Base-by-base conservation (phyloP, 768 basidiomycete genomes). In the Termitomyces sp. region DNA sequence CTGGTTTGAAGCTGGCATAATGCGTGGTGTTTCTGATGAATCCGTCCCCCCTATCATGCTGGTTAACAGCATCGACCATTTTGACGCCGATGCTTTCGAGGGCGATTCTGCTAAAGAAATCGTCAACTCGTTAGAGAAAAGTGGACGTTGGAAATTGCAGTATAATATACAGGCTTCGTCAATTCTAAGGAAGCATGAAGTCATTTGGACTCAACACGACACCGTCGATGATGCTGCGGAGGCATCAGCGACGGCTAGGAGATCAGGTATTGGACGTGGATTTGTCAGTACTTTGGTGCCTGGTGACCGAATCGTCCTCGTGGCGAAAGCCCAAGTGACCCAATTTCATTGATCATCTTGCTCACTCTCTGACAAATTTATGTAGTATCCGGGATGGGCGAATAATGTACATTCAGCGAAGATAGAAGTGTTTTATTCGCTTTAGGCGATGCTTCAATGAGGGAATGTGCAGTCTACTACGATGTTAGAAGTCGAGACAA, bases 1-100 rank as follows among this genome's bases (percentile, higher is more conserved):
- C 17, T 72, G 71, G 71, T 71, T 71, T 22, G 70, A 71, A 53
- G 69, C 66, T 1, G 58, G 57, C 12, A 68, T 72, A 3, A 56
- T 66, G 21, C 71, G 69, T 5, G 52, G 51, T 21, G 43, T 26
- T 19, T n/a, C 43, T 10, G 42, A 34, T 42, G 22, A 50, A 11
- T 43, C 46, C 10, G 38, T 21, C 1, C 19, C 24, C 12, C 38
- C 21, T 12, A n/a, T 5, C 12, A 28, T 46, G 19, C 2, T 22
- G 8, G 6, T 12, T 8, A 22, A 14, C 7, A 24, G n/a, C 14
- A 46, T 17, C 15, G 53, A 48, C 19, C n/a, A 21, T 19, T 57
- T 58, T 50, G 51, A 58, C 21, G 28, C 45, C 12, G 26, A 55
- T 26, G 54, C 53, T 32, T 53, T 41, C 10, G 28, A 38, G 21